Evolutionary conservation across 805 yeast genomes (phyloP), one percentile per base, ranked within the genome.

Genomic region (Sungouiozyma intestinalis): DNA sequence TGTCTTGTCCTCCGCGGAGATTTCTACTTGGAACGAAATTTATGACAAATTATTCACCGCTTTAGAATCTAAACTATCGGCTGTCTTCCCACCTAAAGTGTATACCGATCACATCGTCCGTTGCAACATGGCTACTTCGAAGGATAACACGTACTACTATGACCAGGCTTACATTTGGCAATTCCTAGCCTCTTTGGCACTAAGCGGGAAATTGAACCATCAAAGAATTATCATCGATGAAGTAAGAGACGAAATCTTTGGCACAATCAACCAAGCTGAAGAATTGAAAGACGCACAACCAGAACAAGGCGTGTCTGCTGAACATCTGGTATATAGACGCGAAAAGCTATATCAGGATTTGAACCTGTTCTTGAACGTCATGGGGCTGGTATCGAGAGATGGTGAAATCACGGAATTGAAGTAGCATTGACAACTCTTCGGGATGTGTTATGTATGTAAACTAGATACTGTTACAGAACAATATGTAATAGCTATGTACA

Each of bases 91-190:
- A 42, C 85, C 90, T 35, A 68, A 72, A 18, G 58, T 54, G 35
- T 60, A 58, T 41, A 52, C 48, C 16, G 49, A 57, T 16, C 49
- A 45, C 16, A 48, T 57, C 11, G 45, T 53, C 2, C 35, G 39
- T 9, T 24, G 29, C 29, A 24, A 24, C 11, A 11, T 24, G 29
- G 29, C 6, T 6, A 35, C 40, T 2, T 34, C 35, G 1, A 36
- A 33, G 11, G 40, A 43, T n/a, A 67, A 68, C 41, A 38, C 44
- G 16, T 44, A 45, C 31, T 51, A 50, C 32, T 69, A 65, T 42
- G 90, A 82, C 54, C 87, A 80, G 49, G 76, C 87, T 32, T 87
- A 88, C 56, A 86, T 86, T 40, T 90, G 98, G 98, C 97, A 90
- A 66, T 88, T 90, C 58, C 74, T 90, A 62, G 98, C 98, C 17